Conservation (phyloP, 768 basidiomycete genomes). For the Chlorophyllum brunneum region DNA sequence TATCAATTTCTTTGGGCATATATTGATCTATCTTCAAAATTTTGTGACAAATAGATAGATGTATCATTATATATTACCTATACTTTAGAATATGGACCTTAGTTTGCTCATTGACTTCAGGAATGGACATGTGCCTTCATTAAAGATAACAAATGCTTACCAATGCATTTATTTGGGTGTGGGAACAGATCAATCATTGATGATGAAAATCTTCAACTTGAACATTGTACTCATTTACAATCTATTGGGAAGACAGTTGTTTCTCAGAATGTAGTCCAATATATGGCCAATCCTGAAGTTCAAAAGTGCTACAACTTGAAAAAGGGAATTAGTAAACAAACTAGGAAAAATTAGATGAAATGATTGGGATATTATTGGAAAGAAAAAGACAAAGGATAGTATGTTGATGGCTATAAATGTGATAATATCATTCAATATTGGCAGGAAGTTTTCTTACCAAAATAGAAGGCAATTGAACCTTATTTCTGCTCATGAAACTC, state of each 20-base stretch:
- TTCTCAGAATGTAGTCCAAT: slow-evolving; percentile 22
- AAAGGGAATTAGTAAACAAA: slow-evolving; percentile 13
- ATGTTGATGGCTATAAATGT: slow-evolving; percentile 21
- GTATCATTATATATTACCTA: not conserved
- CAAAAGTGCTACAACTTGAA: not conserved
- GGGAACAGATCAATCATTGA: slow-evolving; percentile 18
- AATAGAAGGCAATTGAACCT: not conserved
- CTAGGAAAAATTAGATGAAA: slow-evolving; percentile 20
- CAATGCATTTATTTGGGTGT: no score
- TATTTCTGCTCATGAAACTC: not conserved
- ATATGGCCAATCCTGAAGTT: slow-evolving; percentile 13
- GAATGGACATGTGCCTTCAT: not conserved
- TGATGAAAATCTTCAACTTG: slow-evolving; percentile 27
- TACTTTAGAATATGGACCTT: not conserved
- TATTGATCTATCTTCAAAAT: not conserved
- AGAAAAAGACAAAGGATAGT: slow-evolving; percentile 16
- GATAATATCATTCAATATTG: slow-evolving; percentile 18
- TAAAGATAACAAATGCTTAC: not conserved
- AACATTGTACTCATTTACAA: slow-evolving; percentile 23
- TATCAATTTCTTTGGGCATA: not conserved
- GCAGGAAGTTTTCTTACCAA: slow-evolving; percentile 12
- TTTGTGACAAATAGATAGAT: not conserved
- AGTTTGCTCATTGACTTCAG: not conserved
- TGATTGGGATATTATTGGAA: slow-evolving; percentile 17
- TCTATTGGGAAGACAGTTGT: slow-evolving; percentile 22